Evolutionary conservation across 495 filamentous ascomycete species (phyloP), one percentile per base, ranked within the genome.

Genomic region (Trichoderma erinaceum): DNA sequence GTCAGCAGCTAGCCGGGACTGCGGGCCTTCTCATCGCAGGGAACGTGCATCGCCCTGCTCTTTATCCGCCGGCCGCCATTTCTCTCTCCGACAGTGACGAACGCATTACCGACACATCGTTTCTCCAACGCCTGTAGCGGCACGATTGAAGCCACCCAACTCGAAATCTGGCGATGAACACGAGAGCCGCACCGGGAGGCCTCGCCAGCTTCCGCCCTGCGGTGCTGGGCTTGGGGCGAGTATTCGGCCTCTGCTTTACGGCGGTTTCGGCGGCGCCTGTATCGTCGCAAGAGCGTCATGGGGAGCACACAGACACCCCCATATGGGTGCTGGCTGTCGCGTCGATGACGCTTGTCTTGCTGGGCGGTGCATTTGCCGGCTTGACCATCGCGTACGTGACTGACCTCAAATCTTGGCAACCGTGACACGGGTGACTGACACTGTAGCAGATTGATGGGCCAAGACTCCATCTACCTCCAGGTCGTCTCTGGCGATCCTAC

Each of bases 391-490:
- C 95, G 78, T 88, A 74, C 76, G 82, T 77, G 21, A 50, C 63
- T 18, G 38, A 35, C n/a, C n/a, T 18, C n/a, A 8, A n/a, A 11
- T 13, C 16, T 8, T 5, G 16, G 41, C 63, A 18, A 16, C 23
- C 65, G 25, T 29, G 21, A 25, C 35, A 23, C 69, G 69, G 48
- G n/a, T 35, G 3, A 41, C 41, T 65, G 56, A 72, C 50, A 15
- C 2, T 52, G 35, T 18, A 4, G 12, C 38, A 67, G 86, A 25
- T 76, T 91, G 64, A 91, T 92, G 89, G 89, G 89, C 56, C 89
- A 96, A 79, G 95, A 99, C 80, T 92, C 96, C 74, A 94, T 98
- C 70, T 97, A 98, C 75, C 86, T 99, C 15, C 96, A 97, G 80
- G 95, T 99, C 68, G 92, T 99, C 52, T 92, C 92, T n/a, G 89